These are phyloP conservation scores for Tausonia pullulans DNA, from an alignment of 1,284 basidiomycete species.

Conservation along the genomic window DNA sequence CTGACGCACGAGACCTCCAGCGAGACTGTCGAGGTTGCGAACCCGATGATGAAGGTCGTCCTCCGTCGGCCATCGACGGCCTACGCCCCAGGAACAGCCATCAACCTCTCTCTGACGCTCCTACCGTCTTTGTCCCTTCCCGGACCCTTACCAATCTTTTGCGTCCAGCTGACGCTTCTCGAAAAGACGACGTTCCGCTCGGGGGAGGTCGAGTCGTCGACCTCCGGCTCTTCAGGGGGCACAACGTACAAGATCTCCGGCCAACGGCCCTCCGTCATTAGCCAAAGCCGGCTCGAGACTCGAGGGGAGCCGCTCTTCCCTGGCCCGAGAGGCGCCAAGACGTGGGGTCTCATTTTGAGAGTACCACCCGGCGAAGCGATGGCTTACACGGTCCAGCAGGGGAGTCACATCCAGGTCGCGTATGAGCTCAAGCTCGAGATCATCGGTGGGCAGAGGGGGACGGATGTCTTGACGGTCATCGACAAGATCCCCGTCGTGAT, in stretches of 20 bases:
- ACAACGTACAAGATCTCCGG: no score
- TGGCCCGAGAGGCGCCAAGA: no score
- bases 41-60: background rate
- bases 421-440: slow-evolving; percentile 7
- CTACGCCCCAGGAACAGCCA: background rate
- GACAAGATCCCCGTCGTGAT: background rate
- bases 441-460: background rate
- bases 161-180: slow-evolving; percentile 10
- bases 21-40: background rate
- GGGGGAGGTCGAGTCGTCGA: background rate
- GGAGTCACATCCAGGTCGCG: slow-evolving; percentile 2
- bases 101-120: no score
- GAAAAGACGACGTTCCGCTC: slow-evolving; percentile 4
- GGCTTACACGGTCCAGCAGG: slow-evolving; percentile 1
- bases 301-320: no score
- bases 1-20: background rate
- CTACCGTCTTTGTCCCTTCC: background rate
- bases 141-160: background rate
- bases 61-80: background rate
- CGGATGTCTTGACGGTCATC: background rate
- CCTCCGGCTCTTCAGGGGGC: no score
- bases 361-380: background rate
- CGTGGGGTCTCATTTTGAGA: no score
- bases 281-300: no score
- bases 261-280: no score